Evolutionary conservation across 805 yeast genomes (phyloP), one percentile per base, ranked within the genome.

Genomic region (Lachancea nothofagi): DNA sequence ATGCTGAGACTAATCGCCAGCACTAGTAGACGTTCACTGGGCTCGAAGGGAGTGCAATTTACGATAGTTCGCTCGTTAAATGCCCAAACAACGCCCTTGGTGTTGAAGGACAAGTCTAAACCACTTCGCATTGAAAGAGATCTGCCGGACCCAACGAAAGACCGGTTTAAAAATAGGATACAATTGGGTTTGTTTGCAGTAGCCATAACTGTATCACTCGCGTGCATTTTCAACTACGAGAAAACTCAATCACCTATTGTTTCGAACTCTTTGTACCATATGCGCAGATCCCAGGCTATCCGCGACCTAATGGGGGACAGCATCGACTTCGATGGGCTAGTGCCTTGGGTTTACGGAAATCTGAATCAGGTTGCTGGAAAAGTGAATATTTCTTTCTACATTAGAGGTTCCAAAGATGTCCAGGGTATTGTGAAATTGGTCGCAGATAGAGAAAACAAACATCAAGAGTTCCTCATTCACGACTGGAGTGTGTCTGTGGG

Each of bases 311-410:
- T 90, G 33, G 97, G 97, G 14, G 75, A 74, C 33, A 79, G 83
- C 53, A 83, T 90, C 47, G 78, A 78, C 27, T 87, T 81, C 56
- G 74, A 77, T 21, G 77, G 80, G 20, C 20, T 59, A 12, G 64
- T 83, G 25, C 97, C 98, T 4, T 93, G 96, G 96, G 79, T 90
- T 43, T 65, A 71, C 42, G 98, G 98, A 9, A 75, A 78, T 32
- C 67, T 93, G 47, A 87, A 89, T 51, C 86, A 93, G 21, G 87
- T 86, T 45, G 72, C 77, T 45, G 96, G 96, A 19, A 68, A 74
- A 14, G 83, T 93, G 29, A 83, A 90, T 58, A 75, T 93, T 46
- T 61, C 62, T 21, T 88, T 87, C 52, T 64, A 70, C 25, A 83
- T 87, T 26, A 71, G 71, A 49, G 98, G 97, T 8, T 73, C 73